These are phyloP conservation scores for Phoma sp. DNA, from an alignment of 2,329 filamentous ascomycete genomes.

Conservation along the genomic window DNA sequence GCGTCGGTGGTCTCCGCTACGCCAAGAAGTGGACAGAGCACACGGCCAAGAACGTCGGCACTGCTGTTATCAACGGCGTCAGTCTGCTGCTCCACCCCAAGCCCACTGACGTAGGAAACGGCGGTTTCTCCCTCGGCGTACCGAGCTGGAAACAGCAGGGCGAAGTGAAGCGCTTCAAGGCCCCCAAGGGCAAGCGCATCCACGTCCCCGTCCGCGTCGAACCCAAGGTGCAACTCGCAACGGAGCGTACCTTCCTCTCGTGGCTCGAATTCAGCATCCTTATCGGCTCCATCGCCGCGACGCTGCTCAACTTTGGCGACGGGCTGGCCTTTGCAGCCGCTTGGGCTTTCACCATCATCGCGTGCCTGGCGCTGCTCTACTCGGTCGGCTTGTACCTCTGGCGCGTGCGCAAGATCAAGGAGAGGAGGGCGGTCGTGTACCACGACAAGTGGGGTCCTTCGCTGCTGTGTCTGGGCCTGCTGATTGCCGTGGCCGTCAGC, in stretches of 20 bases:
- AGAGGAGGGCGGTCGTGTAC: conserved; percentile 83
- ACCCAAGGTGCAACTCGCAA: conserved; percentile 97
- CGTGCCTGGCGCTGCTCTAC: conserved; percentile 80
- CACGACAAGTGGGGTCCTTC: conserved; percentile 90
- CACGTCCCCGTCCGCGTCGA: conserved; percentile 96
- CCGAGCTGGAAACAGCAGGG: conserved; percentile 49
- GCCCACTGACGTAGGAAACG: conserved; percentile 52
- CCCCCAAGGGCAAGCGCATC: conserved; percentile 81
- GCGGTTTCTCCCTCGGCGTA: conserved; percentile 53
- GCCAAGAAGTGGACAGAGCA: conserved; percentile 60
- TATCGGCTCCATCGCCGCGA: conserved; percentile 65
- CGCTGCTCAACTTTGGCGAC: conserved; percentile 51
- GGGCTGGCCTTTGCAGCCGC: conserved; percentile 53
- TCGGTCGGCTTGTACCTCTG: conserved; percentile 85
- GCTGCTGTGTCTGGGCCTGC: conserved; percentile 73
- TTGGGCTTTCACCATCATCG: conserved; percentile 81
- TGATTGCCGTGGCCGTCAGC: conserved; percentile 77
- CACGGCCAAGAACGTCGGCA: conserved; percentile 58
- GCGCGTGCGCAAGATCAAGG: conserved; percentile 83
- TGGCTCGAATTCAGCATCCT: conserved; percentile 99
- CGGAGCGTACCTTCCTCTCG: conserved; percentile 92
- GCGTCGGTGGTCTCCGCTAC: conserved; percentile 79
- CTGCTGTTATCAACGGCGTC: conserved; percentile 36
- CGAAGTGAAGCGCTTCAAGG: conserved; percentile 64
- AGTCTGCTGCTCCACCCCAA: conserved; percentile 49